Base-by-base conservation (phyloP, 73 alveolate genomes). In the Paramecium octaurelia region DNA sequence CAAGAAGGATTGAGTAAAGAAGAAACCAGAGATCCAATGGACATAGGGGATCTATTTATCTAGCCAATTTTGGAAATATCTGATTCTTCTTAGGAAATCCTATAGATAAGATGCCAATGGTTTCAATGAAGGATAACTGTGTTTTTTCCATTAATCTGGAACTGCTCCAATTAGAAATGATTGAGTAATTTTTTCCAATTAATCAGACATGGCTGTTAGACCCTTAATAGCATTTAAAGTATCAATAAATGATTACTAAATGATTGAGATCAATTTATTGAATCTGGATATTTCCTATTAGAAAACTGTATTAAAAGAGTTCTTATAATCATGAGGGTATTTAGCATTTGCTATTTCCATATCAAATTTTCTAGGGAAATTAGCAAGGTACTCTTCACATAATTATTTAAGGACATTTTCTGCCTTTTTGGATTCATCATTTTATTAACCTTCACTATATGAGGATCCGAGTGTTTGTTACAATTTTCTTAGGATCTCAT, bases 351-450 rank as follows among this genome's bases (percentile, higher is more conserved):
- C 99, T 43, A 83, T 89, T 88, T 94, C 97, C 64, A 94, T 93
- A 83, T 98, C 99, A 95, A 95, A 98, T 29, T 94, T 92, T 88
- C 94, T 98, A 5, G 99, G 99, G 31, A 97, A 94, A 75, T 94
- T 97, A 11, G 93, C 93, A 43, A 95, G 92, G 31, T 96, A 96
- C 86, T 94, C 98, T 73, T 98, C 98, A 54, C 99, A 97, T 68
- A 98, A 93, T 50, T 93, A 93, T 71, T 92, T 85, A 5, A 97
- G 94, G 36, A 85, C 38, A 85, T 92, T 92, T 76, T 97, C 96
- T 75, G 94, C 93, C 71, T 93, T 91, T 69, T 93, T 95, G 57
- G 97, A 97, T 14, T 96, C 92, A 27, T 92, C 73, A 59, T 93
- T 94, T 58, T 95, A 89, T 58, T 93, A 95, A 35, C 97, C 93